Percentiles rank a stretch among this genome's conserved stretches.
Conservation (phyloP, 108 stramenopile genomes). For the Aurantiochytrium sp. region DNA sequence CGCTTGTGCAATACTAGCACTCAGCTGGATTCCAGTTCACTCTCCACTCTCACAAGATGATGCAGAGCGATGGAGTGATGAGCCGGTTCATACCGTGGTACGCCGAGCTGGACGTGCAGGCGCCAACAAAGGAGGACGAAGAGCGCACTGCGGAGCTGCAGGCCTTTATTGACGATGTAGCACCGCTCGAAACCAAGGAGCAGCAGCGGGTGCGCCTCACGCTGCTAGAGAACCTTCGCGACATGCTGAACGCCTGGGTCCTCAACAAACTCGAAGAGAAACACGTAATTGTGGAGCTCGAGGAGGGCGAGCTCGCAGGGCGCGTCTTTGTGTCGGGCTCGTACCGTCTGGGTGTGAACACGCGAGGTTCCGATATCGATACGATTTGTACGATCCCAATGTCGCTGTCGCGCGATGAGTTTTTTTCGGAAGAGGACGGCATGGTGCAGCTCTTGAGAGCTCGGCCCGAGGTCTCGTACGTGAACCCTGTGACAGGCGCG, state of each 20-base stretch:
- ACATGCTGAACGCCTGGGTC: background rate
- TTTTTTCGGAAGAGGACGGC: constrained; percentile 59
- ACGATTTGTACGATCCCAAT: constrained; percentile 68
- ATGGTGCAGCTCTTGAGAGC: constrained; percentile 70
- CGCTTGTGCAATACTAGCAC: background rate
- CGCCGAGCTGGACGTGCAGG: background rate
- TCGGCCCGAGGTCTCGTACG: constrained; percentile 77
- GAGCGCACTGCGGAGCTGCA: background rate
- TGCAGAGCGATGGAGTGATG: background rate
- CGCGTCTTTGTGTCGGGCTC: constrained; percentile 65
- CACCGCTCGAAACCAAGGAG: background rate
- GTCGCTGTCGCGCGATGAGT: constrained; percentile 77
- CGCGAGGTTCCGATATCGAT: constrained; percentile 94
- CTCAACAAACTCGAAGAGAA: background rate
- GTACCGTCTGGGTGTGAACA: constrained; percentile 86
- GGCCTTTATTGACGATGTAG: background rate
- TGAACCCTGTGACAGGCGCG: constrained; percentile 78
- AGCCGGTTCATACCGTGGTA: background rate
- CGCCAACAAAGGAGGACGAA: background rate
- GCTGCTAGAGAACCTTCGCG: background rate
- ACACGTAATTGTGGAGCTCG: background rate
- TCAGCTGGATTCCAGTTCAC: background rate
- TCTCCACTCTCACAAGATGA: background rate
- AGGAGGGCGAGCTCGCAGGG: background rate
- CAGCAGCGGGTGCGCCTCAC: background rate